Conservation (phyloP, 1,139 yeast genomes). For the Zhuliangozyma parablackwelliae region DNA sequence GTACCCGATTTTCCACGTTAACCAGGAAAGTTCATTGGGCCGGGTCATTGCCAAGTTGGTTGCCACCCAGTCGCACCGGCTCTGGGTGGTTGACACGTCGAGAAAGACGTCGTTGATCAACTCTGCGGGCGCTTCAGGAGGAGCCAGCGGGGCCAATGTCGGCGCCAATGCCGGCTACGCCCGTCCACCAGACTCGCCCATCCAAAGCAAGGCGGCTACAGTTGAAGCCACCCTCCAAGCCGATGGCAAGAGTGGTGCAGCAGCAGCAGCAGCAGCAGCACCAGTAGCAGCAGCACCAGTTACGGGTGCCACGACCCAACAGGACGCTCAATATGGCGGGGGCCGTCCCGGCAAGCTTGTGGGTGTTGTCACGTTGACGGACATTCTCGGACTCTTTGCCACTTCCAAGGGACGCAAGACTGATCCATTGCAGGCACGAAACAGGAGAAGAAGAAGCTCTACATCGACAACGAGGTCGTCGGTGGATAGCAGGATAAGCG, state of each 20-base stretch:
- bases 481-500: conserved; percentile 21
- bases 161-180: background rate
- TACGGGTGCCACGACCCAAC: conserved; percentile 13
- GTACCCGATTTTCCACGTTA: conserved; percentile 93
- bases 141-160: background rate
- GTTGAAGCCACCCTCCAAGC: conserved; percentile 17
- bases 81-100: conserved; percentile 79
- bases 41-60: conserved; percentile 91
- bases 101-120: conserved; percentile 6
- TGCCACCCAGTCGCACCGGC: conserved; percentile 88
- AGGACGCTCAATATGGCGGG: conserved; percentile 18
- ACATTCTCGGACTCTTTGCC: conserved; percentile 77
- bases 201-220: conserved; percentile 12
- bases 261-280: too few species aligned
- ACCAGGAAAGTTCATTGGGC: conserved; percentile 71
- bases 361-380: conserved; percentile 90
- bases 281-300: conserved; percentile 13
- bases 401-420: conserved; percentile 62
- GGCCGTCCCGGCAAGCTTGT: conserved; percentile 66
- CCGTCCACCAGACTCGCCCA: conserved; percentile 5
- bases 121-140: background rate
- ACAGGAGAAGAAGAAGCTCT: conserved; percentile 75
- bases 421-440: conserved; percentile 81
- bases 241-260: conserved; percentile 3
- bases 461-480: conserved; percentile 42